Base-by-base conservation (phyloP, 192 early-diverging fungal genomes). In the Entomortierella lignicola region DNA sequence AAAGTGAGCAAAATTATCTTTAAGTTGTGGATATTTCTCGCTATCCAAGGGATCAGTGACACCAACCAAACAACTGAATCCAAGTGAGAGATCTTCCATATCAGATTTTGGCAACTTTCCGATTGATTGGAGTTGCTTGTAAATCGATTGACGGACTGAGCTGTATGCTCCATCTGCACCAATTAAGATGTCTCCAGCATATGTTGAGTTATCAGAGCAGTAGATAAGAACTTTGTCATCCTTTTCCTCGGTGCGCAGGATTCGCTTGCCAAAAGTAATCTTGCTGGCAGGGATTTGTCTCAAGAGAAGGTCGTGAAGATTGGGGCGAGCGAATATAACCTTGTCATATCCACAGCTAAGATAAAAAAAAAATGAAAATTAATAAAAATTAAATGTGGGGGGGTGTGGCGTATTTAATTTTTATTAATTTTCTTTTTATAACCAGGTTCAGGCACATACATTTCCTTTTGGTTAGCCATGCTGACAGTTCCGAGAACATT, bases 91-190 rank as follows among this genome's bases (percentile, higher is more conserved):
- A 30, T 69, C 32, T 25, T 77, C 60, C 11, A 8, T 23, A 21
- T 77, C 73, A 0, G 57, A 57, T 25, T 68, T 42, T 2, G 73
- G 66, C 34, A 77, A 23, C 0, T 26, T 0, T 0, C 55, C 73
- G 23, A 31, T 21, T 27, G 62, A 12, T 0, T 25, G 15, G 13
- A 77, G 29, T 4, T 25, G 29, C 26, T 55, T 55, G 44, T 77
- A 69, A 26, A 77, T 29, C 5, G 31, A 52, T n/a, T 77, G 66
- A 29, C 73, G 65, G n/a, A 77, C 55, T 1, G 48, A 42, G 21
- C 66, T 69, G 39, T 77, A 69, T 0, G 73, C 60, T 0, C 73
- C 73, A 47, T 77, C 73, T 23, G 73, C 66, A 0, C 73, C 73
- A 12, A 77, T 48, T 11, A 77, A 47, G 47, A 77, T 69, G 26